A percentile compares a stretch with the other conserved stretches of the same genome.
Evolutionary conservation across 768 basidiomycete genomes (phyloP).

Genomic region (Pulveroboletus ravenelii): DNA sequence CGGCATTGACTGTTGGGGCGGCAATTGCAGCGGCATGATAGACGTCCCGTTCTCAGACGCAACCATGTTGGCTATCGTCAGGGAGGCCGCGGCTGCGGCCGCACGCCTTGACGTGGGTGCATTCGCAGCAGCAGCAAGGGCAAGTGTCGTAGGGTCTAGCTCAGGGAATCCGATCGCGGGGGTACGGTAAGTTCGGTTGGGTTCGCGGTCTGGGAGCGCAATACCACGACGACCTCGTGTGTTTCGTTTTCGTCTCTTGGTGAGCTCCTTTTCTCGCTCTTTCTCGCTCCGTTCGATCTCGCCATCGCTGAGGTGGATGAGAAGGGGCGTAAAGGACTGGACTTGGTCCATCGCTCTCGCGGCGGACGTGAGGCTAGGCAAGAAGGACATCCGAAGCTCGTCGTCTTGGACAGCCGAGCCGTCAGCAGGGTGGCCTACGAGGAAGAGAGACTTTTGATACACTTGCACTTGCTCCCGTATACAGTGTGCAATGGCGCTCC

Average conservation of each 20-base stretch:
- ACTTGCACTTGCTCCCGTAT: slow-evolving; percentile 94
- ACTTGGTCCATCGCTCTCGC: slow-evolving; percentile 77
- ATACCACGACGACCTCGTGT: slow-evolving; percentile 78
- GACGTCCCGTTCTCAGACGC: slow-evolving; percentile 83
- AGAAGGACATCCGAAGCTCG: slow-evolving; percentile 84
- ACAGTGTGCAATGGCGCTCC: slow-evolving; percentile 91
- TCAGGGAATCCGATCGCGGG: slow-evolving; percentile 83
- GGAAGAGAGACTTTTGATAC: slow-evolving; percentile 87
- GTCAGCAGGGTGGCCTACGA: slow-evolving; percentile 83
- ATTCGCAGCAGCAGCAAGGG: slow-evolving; percentile 57
- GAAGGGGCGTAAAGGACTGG: slow-evolving; percentile 76
- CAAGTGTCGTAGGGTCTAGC: slow-evolving; percentile 65
- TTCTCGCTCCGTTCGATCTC: slow-evolving; percentile 88
- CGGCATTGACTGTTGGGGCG: slow-evolving; percentile 37
- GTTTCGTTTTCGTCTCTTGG: slow-evolving; percentile 78
- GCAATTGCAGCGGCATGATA: slow-evolving; percentile 38
- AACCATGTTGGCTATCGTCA: slow-evolving; percentile 89
- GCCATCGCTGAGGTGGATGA: slow-evolving; percentile 82
- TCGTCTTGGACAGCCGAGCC: slow-evolving; percentile 79
- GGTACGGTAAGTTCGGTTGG: slow-evolving; percentile 86
- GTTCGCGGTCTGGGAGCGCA: slow-evolving; percentile 87
- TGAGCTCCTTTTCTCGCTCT: slow-evolving; percentile 90
- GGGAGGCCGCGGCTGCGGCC: slow-evolving; percentile 77
- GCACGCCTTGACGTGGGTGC: slow-evolving; percentile 74
- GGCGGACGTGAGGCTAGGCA: slow-evolving; percentile 71